phyloP scores from a whole-genome alignment of 2,329 filamentous ascomycete species.

The Fusarium papillatum region DNA sequence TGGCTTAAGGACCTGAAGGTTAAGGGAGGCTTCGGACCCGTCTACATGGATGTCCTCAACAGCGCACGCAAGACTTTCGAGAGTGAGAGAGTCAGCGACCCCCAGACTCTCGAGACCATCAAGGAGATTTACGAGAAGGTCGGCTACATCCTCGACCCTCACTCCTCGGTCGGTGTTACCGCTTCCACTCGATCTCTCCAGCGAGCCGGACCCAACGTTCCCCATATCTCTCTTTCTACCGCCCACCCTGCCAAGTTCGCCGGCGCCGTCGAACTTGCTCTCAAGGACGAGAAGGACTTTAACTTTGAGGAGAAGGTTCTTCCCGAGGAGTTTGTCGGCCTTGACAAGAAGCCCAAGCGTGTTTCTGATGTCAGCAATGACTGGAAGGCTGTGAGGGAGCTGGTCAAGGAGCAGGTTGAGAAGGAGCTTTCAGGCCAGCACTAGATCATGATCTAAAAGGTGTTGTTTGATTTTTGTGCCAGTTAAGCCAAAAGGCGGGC shows the following conservation, averaged over 20 bases:
- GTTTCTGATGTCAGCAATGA: constrained; percentile 78
- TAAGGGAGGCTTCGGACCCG: constrained; percentile 83
- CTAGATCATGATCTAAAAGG: constrained; percentile 2
- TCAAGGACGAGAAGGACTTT: constrained; percentile 80
- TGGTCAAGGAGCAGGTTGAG: constrained; percentile 82
- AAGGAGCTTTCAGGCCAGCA: constrained; percentile 64
- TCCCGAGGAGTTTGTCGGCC: constrained; percentile 84
- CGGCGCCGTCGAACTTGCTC: constrained; percentile 83
- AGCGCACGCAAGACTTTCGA: constrained; percentile 82
- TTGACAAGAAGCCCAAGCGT: constrained; percentile 82
- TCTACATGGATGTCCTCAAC: constrained; percentile 80
- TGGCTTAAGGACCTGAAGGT: constrained; percentile 89
- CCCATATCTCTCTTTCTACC: constrained; percentile 90
- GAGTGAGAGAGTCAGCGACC: constrained; percentile 79
- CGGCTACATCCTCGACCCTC: constrained; percentile 91
- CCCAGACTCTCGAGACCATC: constrained; percentile 77
- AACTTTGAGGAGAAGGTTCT: constrained; percentile 82
- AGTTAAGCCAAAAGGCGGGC: neutral
- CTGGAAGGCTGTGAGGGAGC: constrained; percentile 81
- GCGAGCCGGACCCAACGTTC: constrained; percentile 63
- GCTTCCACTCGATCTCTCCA: constrained; percentile 79
- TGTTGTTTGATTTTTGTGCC: constrained; percentile 8
- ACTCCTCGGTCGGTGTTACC: constrained; percentile 88
- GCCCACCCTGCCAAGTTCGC: constrained; percentile 98
- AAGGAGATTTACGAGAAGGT: constrained; percentile 68